Conservation (phyloP, 164 flowering plant species). For the Aristolochia fimbriata region DNA sequence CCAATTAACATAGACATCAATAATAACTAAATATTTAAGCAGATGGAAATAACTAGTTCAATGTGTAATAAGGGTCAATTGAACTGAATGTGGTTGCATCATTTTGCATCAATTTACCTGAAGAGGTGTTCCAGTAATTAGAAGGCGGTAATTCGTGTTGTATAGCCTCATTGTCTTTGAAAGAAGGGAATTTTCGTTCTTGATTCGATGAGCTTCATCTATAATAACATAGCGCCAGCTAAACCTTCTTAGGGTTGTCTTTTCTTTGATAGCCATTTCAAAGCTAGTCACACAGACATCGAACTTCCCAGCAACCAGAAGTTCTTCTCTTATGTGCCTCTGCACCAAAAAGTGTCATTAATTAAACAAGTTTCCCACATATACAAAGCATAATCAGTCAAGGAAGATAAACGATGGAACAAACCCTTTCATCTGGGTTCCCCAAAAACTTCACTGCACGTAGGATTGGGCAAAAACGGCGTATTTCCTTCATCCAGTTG, state of each 20-base stretch:
- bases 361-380: neutral
- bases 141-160: slow-evolving; percentile 86
- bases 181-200: slow-evolving; percentile 98
- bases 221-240: slow-evolving; percentile 99
- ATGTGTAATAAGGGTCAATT: too few relatives aligned
- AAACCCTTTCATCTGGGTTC: slow-evolving; percentile 95
- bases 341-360: slow-evolving; percentile 20
- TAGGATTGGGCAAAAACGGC: slow-evolving; percentile 79
- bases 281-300: slow-evolving; percentile 98
- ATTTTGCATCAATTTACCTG: slow-evolving; percentile 44
- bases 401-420: neutral
- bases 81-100: too few relatives aligned
- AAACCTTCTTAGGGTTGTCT: slow-evolving; percentile 72
- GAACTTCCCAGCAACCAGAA: slow-evolving; percentile 90
- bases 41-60: neutral
- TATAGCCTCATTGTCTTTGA: slow-evolving; percentile 95
- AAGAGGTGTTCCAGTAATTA: slow-evolving; percentile 97
- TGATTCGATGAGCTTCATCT: slow-evolving; percentile 98
- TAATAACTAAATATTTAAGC: neutral
- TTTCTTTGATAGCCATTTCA: slow-evolving; percentile 99
- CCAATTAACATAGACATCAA: neutral
- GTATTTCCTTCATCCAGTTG: slow-evolving; percentile 98
- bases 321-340: slow-evolving; percentile 77
- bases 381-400: neutral
- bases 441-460: slow-evolving; percentile 97